Base-by-base conservation (phyloP, 805 yeast genomes). In the Zygotorulaspora chibaensis region DNA sequence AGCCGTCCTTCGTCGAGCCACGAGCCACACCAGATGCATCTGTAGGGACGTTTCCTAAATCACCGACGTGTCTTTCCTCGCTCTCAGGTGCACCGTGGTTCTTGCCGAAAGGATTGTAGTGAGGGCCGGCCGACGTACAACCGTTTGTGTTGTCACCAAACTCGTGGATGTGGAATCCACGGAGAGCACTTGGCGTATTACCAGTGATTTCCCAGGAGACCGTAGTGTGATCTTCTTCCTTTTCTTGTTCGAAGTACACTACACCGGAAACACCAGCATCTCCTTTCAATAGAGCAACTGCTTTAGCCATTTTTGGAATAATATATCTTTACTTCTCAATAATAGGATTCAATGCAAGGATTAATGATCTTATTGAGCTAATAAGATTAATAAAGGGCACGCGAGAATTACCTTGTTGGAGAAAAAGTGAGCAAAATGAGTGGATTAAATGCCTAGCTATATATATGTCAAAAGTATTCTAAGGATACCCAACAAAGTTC, bases 151-250 rank as follows among this genome's bases (percentile, higher is more conserved):
- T 88, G 77, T 93, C 99, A 75, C 99, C 99, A 64, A 93, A 93
- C 67, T 87, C 84, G 73, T 93, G 99, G 66, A 93, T 75, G 79
- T 93, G 99, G 96, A 93, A 91, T 43, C 99, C 99, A 72, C 96
- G 83, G 67, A 77, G 73, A 42, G 96, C 91, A 63, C 87, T 84
- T 51, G 97, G 75, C 56, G 80, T 83, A 72, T 89, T 87, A 68
- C 99, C 99, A 47, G 80, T 63, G 66, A 93, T 86, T 62, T 91
- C 95, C 82, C 88, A 93, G 17, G 89, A 59, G 58, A 93, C 77
- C 38, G 87, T 84, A 64, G 96, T 87, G 69, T 95, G 95, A 31
- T 79, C 89, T 44, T 74, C 62, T 68, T 86, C 96, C 40, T 84
- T 63, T 41, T 72, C 56, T 77, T 93, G 99, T 72, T 85, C 95